Base-by-base conservation (phyloP, 345 rosid species). In the Linum trigynum region DNA sequence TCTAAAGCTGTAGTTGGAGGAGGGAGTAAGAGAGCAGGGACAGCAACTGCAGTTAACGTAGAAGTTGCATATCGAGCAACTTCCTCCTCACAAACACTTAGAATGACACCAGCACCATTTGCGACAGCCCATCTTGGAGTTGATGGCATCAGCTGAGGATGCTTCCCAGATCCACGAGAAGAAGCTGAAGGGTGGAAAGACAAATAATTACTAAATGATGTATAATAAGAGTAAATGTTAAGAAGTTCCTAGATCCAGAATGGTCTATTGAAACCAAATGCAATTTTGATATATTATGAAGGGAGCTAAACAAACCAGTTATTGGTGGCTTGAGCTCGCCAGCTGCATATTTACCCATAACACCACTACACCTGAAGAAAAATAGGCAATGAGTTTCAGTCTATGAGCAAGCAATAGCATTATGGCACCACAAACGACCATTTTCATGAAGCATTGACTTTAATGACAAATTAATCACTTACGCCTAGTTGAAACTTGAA, bases 111-210 rank as follows among this genome's bases (percentile, higher is more conserved):
- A 38, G 98, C 98, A 70, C 98, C 97, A 77, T 92, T 92, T 58
- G 98, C 98, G 71, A 92, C 97, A 23, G 98, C 98, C 98, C 98
- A 92, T 71, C 97, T 81, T 45, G 98, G 98, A 15, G 97, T 85
- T 7, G 98, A 85, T 56, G 85, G 94, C 84, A 92, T 79, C 70
- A 90, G 86, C 71, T 92, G 97, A 69, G 98, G 98, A 79, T 92
- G 96, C 78, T 92, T 92, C 71, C 98, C 98, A 72, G 97, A 88
- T 76, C 96, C 96, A 40, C 91, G 90, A 65, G 97, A 81, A 75
- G 92, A 82, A 72, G 91, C 87, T 85, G 67, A 62, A 32, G 9
- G 8, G 23, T 32, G 36, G 32, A 23, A 23, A 23, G 32, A 23
- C 32, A 23, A 23, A 23, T 23, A 23, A 23, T 23, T 23, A 23